Conservation (phyloP, 1,284 basidiomycete species). For the Apiotrichum porosum region DNA sequence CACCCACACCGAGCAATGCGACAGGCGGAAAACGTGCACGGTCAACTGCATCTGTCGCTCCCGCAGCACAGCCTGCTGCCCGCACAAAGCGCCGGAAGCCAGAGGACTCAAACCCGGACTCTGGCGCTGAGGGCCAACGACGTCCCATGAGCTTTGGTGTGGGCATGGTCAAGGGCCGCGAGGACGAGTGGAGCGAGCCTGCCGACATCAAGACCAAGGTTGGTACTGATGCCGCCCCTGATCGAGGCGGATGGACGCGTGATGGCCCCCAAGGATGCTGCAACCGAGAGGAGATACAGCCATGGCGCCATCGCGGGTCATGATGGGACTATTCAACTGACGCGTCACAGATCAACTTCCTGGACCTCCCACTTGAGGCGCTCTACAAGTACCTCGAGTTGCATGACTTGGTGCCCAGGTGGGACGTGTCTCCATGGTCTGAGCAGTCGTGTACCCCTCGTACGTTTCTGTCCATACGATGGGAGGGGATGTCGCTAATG, state of each 20-base stretch:
- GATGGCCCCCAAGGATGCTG: no score
- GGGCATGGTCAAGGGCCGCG: slow-evolving; percentile 28
- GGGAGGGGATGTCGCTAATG: no score
- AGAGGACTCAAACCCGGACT: slow-evolving; percentile 21
- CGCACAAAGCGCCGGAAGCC: slow-evolving; percentile 38
- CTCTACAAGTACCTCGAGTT: slow-evolving; percentile 41
- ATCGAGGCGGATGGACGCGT: no score
- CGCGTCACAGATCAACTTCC: slow-evolving; percentile 40
- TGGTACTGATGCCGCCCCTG: slow-evolving; percentile 7
- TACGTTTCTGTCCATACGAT: slow-evolving; percentile 12
- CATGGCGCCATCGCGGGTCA: no score
- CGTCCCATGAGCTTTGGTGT: slow-evolving; percentile 15
- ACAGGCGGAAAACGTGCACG: slow-evolving; percentile 19
- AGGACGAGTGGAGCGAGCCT: slow-evolving; percentile 37
- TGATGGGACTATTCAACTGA: no score
- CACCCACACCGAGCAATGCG: slow-evolving; percentile 18
- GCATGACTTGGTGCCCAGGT: slow-evolving; percentile 41
- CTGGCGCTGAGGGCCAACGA: slow-evolving; percentile 4
- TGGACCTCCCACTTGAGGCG: slow-evolving; percentile 38
- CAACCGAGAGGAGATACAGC: no score
- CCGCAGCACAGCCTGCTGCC: slow-evolving; percentile 3
- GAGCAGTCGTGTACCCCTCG: slow-evolving; percentile 42
- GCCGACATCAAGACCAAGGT: slow-evolving; percentile 42
- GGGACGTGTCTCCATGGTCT: slow-evolving; percentile 44
- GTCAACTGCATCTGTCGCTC: not conserved